Base-by-base conservation (phyloP, 441 rosid species). In the Erodium trifolium region DNA sequence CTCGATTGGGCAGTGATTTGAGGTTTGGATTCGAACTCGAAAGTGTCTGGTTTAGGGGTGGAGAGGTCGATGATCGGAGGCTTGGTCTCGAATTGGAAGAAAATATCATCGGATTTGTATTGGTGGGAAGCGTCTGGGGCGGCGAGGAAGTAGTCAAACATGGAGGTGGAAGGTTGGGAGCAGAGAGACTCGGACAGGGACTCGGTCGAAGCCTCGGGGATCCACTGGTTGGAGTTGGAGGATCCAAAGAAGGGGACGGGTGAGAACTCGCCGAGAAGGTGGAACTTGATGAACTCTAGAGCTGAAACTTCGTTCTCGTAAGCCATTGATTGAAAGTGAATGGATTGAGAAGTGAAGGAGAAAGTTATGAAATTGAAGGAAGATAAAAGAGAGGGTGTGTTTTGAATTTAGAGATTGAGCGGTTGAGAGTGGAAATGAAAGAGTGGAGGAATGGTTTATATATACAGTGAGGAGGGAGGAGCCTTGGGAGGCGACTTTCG, bases 211-310 rank as follows among this genome's bases (percentile, higher is more conserved):
- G 78, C 18, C 65, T 71, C 72, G 62, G 68, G 31, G 14, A 43
- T 31, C 78, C 78, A 77, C 65, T 12, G 79, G 66, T 69, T 60
- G 27, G 27, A 23, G 66, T 69, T 60, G 27, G 27, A 23, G 2
- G 53, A 47, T 11, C n/a, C n/a, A 12, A 47, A 11, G 3, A 47
- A 12, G 3, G 53, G 53, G 53, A 70, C 5, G 0, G 93, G 96
- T 19, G 90, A 82, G 12, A 64, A 16, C 3, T 90, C 92, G 23
- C 77, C 87, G 10, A 90, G 77, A 14, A 88, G 81, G 53, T 80
- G 81, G 1, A 70, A 80, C 73, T 84, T 67, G 70, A 90, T 87
- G 66, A 76, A 70, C 76, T 74, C 81, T 31, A 90, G 84, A 19
- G 82, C 78, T 0, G 77, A 73, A 5, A 75, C 79, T 65, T 80